These are phyloP conservation scores for Chrysochromulina parva DNA, from an alignment of 78 protist genomes.

Conservation along the genomic window DNA sequence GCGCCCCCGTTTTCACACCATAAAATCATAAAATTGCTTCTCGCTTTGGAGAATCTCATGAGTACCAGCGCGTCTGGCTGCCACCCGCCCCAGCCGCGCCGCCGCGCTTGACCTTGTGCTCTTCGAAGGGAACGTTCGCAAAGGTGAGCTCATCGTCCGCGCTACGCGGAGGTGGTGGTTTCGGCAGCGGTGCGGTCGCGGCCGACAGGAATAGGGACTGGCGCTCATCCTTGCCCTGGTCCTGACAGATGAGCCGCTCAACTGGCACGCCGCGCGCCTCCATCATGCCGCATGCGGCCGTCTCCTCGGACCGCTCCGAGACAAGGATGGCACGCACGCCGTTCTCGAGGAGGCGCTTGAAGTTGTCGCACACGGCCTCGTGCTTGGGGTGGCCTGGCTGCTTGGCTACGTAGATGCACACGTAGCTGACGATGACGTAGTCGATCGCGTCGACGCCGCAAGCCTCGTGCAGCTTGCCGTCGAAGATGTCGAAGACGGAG, in stretches of 20 bases:
- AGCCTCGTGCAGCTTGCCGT: neutral
- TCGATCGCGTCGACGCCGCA: neutral
- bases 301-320: neutral
- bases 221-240: neutral
- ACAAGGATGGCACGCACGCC: neutral
- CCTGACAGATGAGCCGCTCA: neutral
- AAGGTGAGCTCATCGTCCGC: neutral
- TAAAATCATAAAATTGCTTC: too few species aligned
- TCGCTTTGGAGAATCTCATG: neutral
- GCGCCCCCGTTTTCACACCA: too few species aligned
- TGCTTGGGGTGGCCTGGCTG: neutral
- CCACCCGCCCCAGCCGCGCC: neutral
- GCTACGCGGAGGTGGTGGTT: neutral
- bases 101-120: conserved; percentile 5
- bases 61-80: neutral
- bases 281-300: neutral
- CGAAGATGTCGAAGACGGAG: neutral
- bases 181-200: neutral
- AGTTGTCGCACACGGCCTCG: neutral
- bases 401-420: neutral
- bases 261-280: neutral
- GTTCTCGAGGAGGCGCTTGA: neutral
- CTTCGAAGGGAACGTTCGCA: neutral
- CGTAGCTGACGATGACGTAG: neutral
- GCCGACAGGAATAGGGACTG: neutral